Evolutionary conservation across 176 grass and related monocot genomes (phyloP).

Genomic region (Themeda triandra): DNA sequence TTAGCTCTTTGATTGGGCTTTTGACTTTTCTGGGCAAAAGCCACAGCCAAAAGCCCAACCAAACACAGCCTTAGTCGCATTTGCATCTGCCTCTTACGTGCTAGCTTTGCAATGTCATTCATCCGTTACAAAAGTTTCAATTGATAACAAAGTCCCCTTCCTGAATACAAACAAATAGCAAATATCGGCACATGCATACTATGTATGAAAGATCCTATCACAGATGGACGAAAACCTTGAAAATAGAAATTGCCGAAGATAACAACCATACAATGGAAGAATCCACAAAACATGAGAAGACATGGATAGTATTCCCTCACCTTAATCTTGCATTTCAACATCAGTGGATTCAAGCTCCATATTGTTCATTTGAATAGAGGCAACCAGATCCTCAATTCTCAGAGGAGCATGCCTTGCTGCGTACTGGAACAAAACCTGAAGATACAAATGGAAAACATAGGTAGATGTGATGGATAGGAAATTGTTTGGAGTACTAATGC

Average conservation of each 20-base stretch:
- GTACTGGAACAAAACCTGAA: conserved; percentile 93
- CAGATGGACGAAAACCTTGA: neutral
- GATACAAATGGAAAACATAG: neutral
- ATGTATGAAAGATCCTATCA: neutral
- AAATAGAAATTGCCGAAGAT: neutral
- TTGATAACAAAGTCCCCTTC: neutral
- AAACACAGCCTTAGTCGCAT: conserved; percentile 24
- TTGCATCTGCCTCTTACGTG: neutral
- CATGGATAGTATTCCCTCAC: neutral
- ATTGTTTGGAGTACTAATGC: conserved; percentile 4
- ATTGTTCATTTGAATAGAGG: conserved; percentile 53
- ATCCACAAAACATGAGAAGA: neutral
- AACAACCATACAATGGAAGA: neutral
- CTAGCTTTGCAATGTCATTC: neutral
- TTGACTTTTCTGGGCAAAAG: too few relatives aligned
- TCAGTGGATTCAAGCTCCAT: conserved; percentile 53
- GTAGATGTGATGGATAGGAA: conserved; percentile 3
- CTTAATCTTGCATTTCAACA: conserved; percentile 79
- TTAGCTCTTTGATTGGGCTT: too few relatives aligned
- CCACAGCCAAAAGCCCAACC: too few relatives aligned
- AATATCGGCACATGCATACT: conserved; percentile 2
- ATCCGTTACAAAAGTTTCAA: neutral
- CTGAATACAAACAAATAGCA: neutral
- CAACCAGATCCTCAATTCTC: conserved; percentile 76
- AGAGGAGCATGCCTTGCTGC: conserved; percentile 73